Percentiles rank a stretch among this genome's conserved stretches.
phyloP scores from a whole-genome alignment of 2,329 filamentous ascomycete genomes.

The Fusarium scirpi region DNA sequence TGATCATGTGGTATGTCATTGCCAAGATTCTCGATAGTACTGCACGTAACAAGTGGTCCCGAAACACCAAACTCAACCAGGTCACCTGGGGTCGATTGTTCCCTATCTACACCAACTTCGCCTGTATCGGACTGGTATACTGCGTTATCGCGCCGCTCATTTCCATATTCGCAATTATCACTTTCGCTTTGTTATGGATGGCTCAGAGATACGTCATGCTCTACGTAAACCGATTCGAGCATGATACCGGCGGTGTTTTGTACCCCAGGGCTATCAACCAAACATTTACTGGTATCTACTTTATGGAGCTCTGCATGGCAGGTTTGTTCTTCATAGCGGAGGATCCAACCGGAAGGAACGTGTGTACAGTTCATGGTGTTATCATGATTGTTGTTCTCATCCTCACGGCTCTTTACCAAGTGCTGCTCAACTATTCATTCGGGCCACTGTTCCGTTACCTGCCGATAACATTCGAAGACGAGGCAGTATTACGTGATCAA shows the following conservation, averaged over 20 bases:
- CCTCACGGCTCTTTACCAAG: constrained; percentile 82
- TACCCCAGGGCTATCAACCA: constrained; percentile 96
- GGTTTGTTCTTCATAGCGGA: constrained; percentile 87
- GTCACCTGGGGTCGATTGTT: constrained; percentile 95
- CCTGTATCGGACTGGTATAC: constrained; percentile 91
- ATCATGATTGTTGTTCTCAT: constrained; percentile 82
- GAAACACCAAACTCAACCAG: constrained; percentile 81
- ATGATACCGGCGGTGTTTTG: constrained; percentile 91
- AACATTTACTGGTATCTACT: constrained; percentile 92
- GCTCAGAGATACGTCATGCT: constrained; percentile 97
- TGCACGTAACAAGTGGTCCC: constrained; percentile 81
- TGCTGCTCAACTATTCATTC: constrained; percentile 85
- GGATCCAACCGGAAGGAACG: constrained; percentile 64
- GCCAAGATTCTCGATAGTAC: constrained; percentile 87
- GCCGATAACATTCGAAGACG: constrained; percentile 95
- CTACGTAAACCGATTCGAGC: constrained; percentile 89
- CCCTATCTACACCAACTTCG: constrained; percentile 96
- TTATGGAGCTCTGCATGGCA: constrained; percentile 91
- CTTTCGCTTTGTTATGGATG: constrained; percentile 91
- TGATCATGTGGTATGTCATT: constrained; percentile 84
- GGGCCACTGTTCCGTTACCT: constrained; percentile 87
- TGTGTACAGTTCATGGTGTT: constrained; percentile 81
- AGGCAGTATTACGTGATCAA: constrained; percentile 90
- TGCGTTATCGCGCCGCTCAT: constrained; percentile 90
- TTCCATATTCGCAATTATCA: constrained; percentile 91